A percentile compares a stretch with the other conserved stretches of the same genome.
phyloP scores from a whole-genome alignment of 495 filamentous ascomycete genomes.

The Trichoderma asperelloides region DNA sequence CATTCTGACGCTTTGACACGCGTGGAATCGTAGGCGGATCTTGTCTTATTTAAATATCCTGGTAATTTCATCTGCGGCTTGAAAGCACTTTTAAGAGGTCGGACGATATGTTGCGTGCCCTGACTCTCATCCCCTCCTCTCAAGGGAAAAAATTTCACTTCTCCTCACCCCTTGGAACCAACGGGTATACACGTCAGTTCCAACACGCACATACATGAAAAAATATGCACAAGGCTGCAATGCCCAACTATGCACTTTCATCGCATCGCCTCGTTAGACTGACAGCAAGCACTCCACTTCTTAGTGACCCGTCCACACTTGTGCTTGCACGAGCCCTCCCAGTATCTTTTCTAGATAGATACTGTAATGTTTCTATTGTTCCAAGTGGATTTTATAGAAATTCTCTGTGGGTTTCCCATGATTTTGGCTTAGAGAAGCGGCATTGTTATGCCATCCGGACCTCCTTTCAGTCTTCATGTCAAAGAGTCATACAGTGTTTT shows the following conservation, averaged over 20 bases:
- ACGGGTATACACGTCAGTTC: not conserved
- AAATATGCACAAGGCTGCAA: conserved; percentile 5
- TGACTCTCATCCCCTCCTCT: not conserved
- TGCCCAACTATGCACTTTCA: conserved; percentile 5
- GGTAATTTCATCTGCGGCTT: not conserved
- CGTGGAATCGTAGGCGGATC: not conserved
- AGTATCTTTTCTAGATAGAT: not conserved
- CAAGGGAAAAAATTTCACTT: not conserved
- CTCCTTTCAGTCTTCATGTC: not conserved
- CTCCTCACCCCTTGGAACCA: not conserved
- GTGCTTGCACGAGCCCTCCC: conserved; percentile 4
- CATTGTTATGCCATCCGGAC: not conserved
- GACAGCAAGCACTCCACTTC: conserved; percentile 4
- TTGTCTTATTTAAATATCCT: conserved; percentile 7
- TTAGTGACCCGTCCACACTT: conserved; percentile 2
- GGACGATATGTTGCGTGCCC: not conserved
- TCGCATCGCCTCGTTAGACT: conserved; percentile 1
- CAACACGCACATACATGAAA: not conserved
- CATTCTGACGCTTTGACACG: conserved; percentile 4
- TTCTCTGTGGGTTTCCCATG: not conserved
- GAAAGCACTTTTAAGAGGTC: not conserved
- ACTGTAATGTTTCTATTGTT: not conserved
- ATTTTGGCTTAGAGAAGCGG: not conserved
- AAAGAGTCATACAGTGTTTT: not conserved
- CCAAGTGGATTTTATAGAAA: not conserved